Evolutionary conservation across 2,329 filamentous ascomycete genomes (phyloP).

Genomic region (Penicillium freii): DNA sequence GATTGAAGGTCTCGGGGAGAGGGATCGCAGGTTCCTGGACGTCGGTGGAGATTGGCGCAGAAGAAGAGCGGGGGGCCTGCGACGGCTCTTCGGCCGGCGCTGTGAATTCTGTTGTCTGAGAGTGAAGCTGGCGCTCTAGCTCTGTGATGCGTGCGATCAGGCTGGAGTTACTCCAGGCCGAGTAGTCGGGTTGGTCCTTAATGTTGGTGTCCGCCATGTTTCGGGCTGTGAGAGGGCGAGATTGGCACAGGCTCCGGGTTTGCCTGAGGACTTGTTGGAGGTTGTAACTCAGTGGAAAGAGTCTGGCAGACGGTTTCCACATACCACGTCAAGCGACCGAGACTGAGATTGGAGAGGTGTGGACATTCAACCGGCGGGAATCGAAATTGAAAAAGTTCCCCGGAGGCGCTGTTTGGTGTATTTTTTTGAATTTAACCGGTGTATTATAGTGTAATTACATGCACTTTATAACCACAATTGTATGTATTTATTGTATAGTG

Average conservation of each 20-base stretch:
- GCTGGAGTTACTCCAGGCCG: constrained; percentile 65
- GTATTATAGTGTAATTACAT: background rate
- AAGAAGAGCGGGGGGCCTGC: constrained; percentile 1
- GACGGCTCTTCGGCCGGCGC: constrained; percentile 6
- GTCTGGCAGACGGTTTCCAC: constrained; percentile 28
- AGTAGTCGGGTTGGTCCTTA: constrained; percentile 51
- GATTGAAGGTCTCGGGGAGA: constrained; percentile 4
- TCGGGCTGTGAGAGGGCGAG: constrained; percentile 15
- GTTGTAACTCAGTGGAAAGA: constrained; percentile 15
- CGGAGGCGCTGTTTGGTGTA: constrained; percentile 5
- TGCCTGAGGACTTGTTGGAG: constrained; percentile 11
- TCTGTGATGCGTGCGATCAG: constrained; percentile 66
- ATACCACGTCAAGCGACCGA: constrained; percentile 26
- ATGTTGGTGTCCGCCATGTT: constrained; percentile 24
- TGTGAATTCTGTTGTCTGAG: constrained; percentile 43
- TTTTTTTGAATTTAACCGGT: background rate
- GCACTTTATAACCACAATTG: accelerated
- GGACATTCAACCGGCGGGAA: constrained; percentile 7
- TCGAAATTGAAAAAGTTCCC: constrained; percentile 13
- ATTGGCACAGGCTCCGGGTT: constrained; percentile 13
- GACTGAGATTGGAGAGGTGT: constrained; percentile 5
- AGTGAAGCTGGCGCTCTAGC: constrained; percentile 65
- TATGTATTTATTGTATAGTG: background rate
- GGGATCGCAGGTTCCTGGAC: constrained; percentile 23
- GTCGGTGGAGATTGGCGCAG: constrained; percentile 17